These are phyloP conservation scores for Musa beccarii DNA, from an alignment of 176 grass and related monocot genomes.

Conservation along the genomic window DNA sequence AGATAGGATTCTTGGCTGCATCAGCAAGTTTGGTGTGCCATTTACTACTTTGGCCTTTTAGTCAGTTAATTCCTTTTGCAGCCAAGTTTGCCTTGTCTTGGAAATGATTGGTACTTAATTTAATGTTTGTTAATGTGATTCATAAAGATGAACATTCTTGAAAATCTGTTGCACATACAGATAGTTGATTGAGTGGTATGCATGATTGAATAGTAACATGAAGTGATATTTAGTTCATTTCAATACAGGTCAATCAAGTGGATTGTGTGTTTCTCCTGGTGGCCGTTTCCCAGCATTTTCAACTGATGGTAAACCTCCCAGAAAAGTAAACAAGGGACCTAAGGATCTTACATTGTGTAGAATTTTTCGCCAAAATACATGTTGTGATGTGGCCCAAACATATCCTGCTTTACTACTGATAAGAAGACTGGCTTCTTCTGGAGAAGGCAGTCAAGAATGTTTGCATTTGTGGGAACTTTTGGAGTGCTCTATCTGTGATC, in stretches of 20 bases:
- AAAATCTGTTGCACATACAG: not conserved
- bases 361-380: conserved; percentile 76
- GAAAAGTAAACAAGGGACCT: conserved; percentile 50
- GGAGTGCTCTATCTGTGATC: conserved; percentile 94
- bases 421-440: conserved; percentile 72
- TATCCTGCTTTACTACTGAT: conserved; percentile 60
- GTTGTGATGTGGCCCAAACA: conserved; percentile 74
- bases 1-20: too few species aligned
- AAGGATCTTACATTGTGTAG: conserved; percentile 79
- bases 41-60: too few species aligned
- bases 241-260: conserved; percentile 38
- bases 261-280: conserved; percentile 69
- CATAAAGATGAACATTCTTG: not conserved
- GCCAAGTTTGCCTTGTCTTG: too few species aligned
- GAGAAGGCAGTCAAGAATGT: conserved; percentile 77
- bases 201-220: not conserved
- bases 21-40: too few species aligned
- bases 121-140: not conserved
- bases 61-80: too few species aligned
- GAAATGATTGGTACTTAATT: not conserved
- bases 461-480: conserved; percentile 91
- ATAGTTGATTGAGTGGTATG: not conserved
- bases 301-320: conserved; percentile 62
- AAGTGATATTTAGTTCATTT: not conserved
- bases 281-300: conserved; percentile 66